Base-by-base conservation (phyloP, 345 rosid genomes). In the Dovyalis caffra region DNA sequence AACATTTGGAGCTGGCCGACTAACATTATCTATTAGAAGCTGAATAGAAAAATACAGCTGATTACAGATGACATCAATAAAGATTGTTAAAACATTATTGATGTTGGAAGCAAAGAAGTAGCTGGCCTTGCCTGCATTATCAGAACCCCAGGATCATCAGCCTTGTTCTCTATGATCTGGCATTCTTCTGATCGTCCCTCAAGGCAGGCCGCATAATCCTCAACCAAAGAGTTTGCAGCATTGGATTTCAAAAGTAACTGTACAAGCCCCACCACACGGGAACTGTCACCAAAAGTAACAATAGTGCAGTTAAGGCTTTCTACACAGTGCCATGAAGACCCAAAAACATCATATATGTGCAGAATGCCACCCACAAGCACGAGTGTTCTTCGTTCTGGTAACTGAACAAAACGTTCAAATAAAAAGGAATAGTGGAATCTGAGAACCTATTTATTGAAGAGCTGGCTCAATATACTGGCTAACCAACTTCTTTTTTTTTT, bases 191-290 rank as follows among this genome's bases (percentile, higher is more conserved):
- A 83, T 74, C 92, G 90, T 66, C 77, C 70, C 87, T 91, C 97
- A 72, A 95, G 99, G 83, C 99, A 95, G 73, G 95, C 87, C 40
- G 97, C 97, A 84, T 95, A 92, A 76, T 95, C 97, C 86, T 91
- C 97, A 51, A 84, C 83, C 85, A 95, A 84, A 64, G 84, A 75
- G 72, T 67, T 84, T 16, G 94, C 92, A 73, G 93, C 91, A 89
- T 89, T 89, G 63, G 83, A 83, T 84, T 92, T 92, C 57, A 94
- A 85, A 56, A 95, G 86, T 77, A 95, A 77, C 69, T 91, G 97
- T 49, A 91, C 93, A 33, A 95, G 92, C 74, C 97, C 99, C 84
- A 82, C 91, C 85, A 92, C 87, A 61, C 99, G 99, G 70, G 97
- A 88, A 78, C 99, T 94, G 87, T 76, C 65, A 71, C 40, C 80